Percentiles rank a stretch among this genome's conserved stretches.
These are phyloP conservation scores for Alliaria petiolata DNA, from an alignment of 345 rosid genomes.

Conservation along the genomic window DNA sequence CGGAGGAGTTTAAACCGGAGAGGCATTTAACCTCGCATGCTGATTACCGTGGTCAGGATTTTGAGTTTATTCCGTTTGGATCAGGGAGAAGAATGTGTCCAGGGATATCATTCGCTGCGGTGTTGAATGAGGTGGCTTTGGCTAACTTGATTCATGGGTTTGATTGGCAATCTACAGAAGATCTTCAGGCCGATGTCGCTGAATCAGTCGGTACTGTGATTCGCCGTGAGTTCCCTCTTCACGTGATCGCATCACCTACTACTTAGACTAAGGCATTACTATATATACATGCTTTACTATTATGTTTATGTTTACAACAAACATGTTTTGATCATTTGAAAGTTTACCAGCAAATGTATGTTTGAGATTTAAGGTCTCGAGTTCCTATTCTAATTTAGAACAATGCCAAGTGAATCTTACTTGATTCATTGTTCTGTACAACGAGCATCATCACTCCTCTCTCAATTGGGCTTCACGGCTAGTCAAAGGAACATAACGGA, in stretches of 20 bases:
- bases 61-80: constrained; percentile 36
- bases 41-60: constrained; percentile 36
- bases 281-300: neutral
- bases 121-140: constrained; percentile 26
- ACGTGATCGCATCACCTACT: constrained; percentile 10
- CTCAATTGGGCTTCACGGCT: constrained; percentile 76
- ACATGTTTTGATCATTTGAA: neutral
- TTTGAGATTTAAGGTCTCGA: neutral
- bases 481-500: constrained; percentile 90
- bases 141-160: constrained; percentile 32
- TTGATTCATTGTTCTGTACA: neutral
- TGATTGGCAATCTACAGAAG: constrained; percentile 27
- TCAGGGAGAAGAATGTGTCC: constrained; percentile 39
- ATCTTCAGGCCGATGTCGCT: neutral
- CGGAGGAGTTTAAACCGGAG: constrained; percentile 35
- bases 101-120: constrained; percentile 24
- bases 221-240: constrained; percentile 27
- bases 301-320: neutral
- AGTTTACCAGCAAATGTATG: neutral
- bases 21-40: constrained; percentile 25
- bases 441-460: constrained; percentile 31
- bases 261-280: neutral
- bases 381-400: neutral
- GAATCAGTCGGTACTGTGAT: constrained; percentile 21
- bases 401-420: neutral